Base-by-base conservation (phyloP, 768 basidiomycete genomes). In the Mycena polygramma region DNA sequence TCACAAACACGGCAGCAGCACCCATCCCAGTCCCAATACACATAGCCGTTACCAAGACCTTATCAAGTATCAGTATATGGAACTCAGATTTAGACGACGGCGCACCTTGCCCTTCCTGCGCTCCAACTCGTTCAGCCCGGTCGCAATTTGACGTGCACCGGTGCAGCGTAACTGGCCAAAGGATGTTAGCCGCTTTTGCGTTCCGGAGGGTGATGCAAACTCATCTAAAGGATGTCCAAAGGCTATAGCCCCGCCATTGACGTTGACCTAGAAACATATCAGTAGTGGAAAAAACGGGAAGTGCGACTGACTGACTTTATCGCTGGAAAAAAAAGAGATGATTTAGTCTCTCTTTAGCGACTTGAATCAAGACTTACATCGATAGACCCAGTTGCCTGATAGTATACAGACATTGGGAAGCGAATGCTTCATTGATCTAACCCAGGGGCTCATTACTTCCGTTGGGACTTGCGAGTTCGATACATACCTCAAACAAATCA, bases 21-120 rank as follows among this genome's bases (percentile, higher is more conserved):
- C 94, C 94, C 94, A 95, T 95, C n/a, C 95, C 94, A 15, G 91
- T 92, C 20, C 92, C 90, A 63, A 97, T 91, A 76, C 95, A 96
- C 94, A 96, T 96, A 17, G 90, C 91, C 4, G 94, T 95, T n/a
- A 95, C 87, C 54, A 97, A 83, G 9, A 96, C 82, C 93, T 93
- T 26, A 30, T 30, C 30, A 30, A 30, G 30, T 30, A 6, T 30
- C 30, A 30, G 6, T 30, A 30, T 30, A 30, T 30, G 30, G 30
- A 30, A 2, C 30, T 30, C 19, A 6, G 41, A 60, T 45, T 41
- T 17, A 51, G 57, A 26, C 17, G 41, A 39, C 39, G 75, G 72
- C 81, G 77, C 76, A 89, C 94, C 85, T 92, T 92, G 59, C 90
- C 90, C 36, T 87, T 84, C 68, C 93, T 83, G 75, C 94, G 90